These are phyloP conservation scores for Solanum medicagineum DNA, from an alignment of 257 asterid genomes.

Conservation along the genomic window DNA sequence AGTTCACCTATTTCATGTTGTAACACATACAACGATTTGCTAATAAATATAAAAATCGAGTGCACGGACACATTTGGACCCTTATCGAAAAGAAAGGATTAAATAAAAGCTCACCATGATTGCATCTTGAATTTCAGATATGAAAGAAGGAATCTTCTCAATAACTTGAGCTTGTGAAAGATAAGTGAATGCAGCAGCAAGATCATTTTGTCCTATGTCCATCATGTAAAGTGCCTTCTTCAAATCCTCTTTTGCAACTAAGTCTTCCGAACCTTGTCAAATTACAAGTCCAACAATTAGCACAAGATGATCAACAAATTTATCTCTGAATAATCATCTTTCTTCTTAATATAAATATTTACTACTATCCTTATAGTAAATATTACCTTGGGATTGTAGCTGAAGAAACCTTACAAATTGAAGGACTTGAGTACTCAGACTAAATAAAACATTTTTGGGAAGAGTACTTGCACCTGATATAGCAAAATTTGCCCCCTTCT, in stretches of 20 bases:
- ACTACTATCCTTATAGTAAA: neutral
- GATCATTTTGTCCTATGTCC: constrained; percentile 52
- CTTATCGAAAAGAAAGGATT: neutral
- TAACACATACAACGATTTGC: too few relatives aligned
- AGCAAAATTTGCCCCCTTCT: constrained; percentile 39
- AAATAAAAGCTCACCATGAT: constrained; percentile 13
- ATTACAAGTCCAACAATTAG: neutral
- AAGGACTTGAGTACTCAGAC: constrained; percentile 17
- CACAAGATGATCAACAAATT: neutral
- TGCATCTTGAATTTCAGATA: constrained; percentile 35
- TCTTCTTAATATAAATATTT: neutral
- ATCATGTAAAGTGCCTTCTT: constrained; percentile 23
- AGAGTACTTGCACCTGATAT: constrained; percentile 17
- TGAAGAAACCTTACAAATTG: constrained; percentile 23
- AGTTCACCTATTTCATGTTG: too few relatives aligned
- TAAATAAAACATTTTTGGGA: constrained; percentile 12
- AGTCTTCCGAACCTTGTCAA: constrained; percentile 2
- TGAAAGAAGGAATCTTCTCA: constrained; percentile 27
- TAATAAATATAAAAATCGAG: neutral
- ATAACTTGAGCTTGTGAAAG: constrained; percentile 22
- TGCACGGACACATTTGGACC: neutral
- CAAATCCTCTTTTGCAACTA: constrained; percentile 15
- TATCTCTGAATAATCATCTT: too few relatives aligned
- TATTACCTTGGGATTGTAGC: constrained; percentile 15
- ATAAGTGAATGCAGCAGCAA: constrained; percentile 6